phyloP scores from a whole-genome alignment of 257 asterid species.

The Penstemon davidsonii region DNA sequence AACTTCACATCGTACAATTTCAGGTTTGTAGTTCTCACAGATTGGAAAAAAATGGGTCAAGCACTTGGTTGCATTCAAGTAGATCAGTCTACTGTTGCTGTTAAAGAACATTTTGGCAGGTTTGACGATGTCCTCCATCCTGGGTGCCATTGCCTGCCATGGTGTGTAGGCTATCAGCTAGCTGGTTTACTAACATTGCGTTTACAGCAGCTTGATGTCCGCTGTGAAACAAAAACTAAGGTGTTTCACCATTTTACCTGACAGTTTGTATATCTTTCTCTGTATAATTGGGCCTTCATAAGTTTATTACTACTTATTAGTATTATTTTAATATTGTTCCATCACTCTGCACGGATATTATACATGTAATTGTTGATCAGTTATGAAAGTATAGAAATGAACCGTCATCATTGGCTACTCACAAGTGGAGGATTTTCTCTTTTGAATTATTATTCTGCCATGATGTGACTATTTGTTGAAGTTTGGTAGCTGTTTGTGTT shows the following conservation, averaged over 20 bases:
- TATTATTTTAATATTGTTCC: neutral
- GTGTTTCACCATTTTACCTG: constrained; percentile 22
- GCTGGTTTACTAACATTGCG: constrained; percentile 47
- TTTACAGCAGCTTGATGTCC: constrained; percentile 53
- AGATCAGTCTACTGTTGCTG: constrained; percentile 51
- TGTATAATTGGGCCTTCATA: neutral
- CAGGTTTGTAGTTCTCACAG: neutral
- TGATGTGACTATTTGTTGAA: constrained; percentile 7
- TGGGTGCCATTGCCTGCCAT: constrained; percentile 57
- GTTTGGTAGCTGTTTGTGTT: constrained; percentile 7
- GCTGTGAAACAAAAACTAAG: constrained; percentile 55
- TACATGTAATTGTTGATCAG: neutral
- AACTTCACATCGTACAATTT: too few relatives aligned
- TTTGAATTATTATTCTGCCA: neutral
- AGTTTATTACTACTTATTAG: neutral
- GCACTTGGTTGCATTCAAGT: constrained; percentile 48
- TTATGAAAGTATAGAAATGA: too few relatives aligned
- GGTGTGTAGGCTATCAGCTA: constrained; percentile 47
- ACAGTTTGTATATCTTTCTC: neutral
- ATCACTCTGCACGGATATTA: neutral
- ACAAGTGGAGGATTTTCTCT: constrained; percentile 2
- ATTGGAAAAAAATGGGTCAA: constrained; percentile 42
- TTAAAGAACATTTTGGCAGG: constrained; percentile 50
- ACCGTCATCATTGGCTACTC: neutral
- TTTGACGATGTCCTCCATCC: constrained; percentile 49